phyloP scores from a whole-genome alignment of 441 rosid species.

The Mallotus japonicus region DNA sequence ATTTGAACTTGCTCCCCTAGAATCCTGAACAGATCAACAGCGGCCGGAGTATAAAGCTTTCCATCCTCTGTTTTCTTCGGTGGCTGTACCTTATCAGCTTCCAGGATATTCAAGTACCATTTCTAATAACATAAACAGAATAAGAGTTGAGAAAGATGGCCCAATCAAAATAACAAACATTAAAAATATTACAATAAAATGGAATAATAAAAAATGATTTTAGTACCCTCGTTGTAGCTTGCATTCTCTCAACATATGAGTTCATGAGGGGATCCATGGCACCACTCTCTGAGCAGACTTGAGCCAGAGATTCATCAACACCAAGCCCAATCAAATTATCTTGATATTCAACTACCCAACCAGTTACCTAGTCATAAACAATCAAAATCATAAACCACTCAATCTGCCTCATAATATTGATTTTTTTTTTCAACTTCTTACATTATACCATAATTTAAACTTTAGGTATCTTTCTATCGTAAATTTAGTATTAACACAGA shows the following conservation, averaged over 20 bases:
- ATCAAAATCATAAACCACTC: constrained; percentile 29
- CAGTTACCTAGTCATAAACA: constrained; percentile 69
- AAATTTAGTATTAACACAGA: too few species aligned
- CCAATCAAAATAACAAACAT: constrained; percentile 1
- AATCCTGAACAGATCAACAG: constrained; percentile 98
- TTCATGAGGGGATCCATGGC: constrained; percentile 99
- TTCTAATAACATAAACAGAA: constrained; percentile 47
- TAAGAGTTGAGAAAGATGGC: constrained; percentile 20
- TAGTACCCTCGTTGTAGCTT: constrained; percentile 94
- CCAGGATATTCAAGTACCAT: constrained; percentile 97
- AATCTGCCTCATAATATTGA: constrained; percentile 8
- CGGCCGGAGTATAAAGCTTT: constrained; percentile 98
- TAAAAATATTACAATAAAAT: constrained; percentile 9
- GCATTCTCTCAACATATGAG: constrained; percentile 98
- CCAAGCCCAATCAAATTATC: constrained; percentile 96
- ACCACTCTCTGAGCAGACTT: constrained; percentile 99
- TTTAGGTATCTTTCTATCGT: not conserved
- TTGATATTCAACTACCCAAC: constrained; percentile 99
- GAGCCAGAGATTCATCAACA: constrained; percentile 96
- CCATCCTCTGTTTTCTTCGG: constrained; percentile 99
- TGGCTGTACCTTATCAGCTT: constrained; percentile 93
- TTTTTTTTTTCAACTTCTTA: not conserved
- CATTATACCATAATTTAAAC: not conserved
- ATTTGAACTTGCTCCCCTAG: constrained; percentile 99
- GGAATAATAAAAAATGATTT: constrained; percentile 5